A percentile compares a stretch with the other conserved stretches of the same genome.
These are phyloP conservation scores for Ustilago shanxiensis DNA, from an alignment of 1,284 basidiomycete genomes.

Conservation along the genomic window DNA sequence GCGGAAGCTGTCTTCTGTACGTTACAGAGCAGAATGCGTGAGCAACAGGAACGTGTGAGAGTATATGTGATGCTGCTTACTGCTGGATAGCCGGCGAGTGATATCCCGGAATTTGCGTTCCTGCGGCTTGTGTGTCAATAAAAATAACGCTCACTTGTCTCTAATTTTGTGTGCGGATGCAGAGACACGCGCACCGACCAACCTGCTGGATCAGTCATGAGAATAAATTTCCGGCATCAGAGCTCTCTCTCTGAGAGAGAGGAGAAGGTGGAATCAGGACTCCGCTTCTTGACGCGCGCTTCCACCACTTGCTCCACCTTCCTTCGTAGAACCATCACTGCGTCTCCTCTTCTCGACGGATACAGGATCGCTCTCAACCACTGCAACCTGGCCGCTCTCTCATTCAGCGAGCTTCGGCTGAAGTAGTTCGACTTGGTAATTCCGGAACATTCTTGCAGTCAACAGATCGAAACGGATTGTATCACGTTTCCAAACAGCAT, in stretches of 20 bases:
- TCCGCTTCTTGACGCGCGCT: constrained; percentile 5
- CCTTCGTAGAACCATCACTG: background rate
- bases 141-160: too few species aligned
- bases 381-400: too few species aligned
- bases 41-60: too few species aligned
- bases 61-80: too few species aligned
- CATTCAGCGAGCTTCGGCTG: background rate
- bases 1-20: too few species aligned
- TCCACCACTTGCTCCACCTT: background rate
- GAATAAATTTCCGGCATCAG: constrained; percentile 3
- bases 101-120: too few species aligned
- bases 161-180: too few species aligned
- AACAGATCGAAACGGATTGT: background rate
- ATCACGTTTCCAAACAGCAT: too few species aligned
- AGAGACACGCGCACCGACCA: too few species aligned
- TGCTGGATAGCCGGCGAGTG: too few species aligned
- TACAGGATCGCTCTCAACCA: background rate
- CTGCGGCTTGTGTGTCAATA: too few species aligned
- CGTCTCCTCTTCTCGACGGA: background rate
- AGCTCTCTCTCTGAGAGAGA: background rate
- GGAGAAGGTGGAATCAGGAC: background rate
- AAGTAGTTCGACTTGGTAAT: background rate
- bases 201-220: background rate
- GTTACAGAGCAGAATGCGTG: too few species aligned
- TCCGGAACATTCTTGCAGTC: background rate